phyloP scores from a whole-genome alignment of 208 protist genomes.

The Trypanosoma brucei region DNA sequence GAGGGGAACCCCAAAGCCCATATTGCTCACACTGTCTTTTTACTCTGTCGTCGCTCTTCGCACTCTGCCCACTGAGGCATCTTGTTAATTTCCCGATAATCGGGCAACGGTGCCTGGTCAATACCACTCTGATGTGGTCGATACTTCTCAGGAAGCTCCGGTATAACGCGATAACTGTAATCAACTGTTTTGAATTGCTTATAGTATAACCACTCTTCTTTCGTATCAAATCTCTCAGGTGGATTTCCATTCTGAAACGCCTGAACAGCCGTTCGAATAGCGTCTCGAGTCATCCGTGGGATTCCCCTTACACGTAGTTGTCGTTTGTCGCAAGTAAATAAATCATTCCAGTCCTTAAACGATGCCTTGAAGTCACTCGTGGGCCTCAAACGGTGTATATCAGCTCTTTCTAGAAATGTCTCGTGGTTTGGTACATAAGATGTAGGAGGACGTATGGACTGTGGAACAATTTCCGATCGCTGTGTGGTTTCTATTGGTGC shows the following conservation, averaged over 20 bases:
- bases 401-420: constrained; percentile 81
- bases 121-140: constrained; percentile 88
- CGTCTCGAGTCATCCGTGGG: constrained; percentile 57
- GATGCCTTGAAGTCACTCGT: constrained; percentile 86
- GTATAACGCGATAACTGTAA: constrained; percentile 85
- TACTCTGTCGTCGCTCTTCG: constrained; percentile 72
- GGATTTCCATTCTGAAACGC: constrained; percentile 85
- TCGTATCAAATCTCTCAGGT: constrained; percentile 84
- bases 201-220: constrained; percentile 89
- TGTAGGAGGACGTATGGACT: constrained; percentile 80
- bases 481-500: constrained; percentile 85
- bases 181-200: constrained; percentile 91
- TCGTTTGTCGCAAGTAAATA: constrained; percentile 85
- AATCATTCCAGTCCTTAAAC: constrained; percentile 90
- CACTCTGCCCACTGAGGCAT: constrained; percentile 85
- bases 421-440: constrained; percentile 87
- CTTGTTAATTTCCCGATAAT: constrained; percentile 87
- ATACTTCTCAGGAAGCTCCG: constrained; percentile 89
- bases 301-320: constrained; percentile 78
- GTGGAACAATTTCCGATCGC: constrained; percentile 71
- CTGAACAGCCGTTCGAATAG: constrained; percentile 72
- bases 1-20: too few relatives aligned
- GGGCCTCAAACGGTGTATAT: constrained; percentile 73
- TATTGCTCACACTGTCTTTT: neutral
- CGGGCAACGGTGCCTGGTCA: constrained; percentile 80